Evolutionary conservation across 306 rosid species (phyloP), one percentile per base, ranked within the genome.

Genomic region (Astragalus glycyphyllos): DNA sequence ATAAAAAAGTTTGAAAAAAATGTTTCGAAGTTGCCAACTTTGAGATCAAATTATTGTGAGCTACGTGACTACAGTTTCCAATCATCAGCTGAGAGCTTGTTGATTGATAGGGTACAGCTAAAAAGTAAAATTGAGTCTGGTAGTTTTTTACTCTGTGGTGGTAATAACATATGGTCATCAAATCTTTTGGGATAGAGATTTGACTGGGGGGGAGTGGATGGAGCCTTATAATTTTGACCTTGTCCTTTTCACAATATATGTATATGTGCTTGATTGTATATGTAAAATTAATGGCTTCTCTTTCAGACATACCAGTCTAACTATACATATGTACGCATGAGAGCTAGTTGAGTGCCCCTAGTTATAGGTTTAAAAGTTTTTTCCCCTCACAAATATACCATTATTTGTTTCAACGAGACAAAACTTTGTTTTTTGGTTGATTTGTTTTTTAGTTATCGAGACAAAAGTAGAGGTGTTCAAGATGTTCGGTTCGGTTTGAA

Each of bases 91-190:
- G 86, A 86, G 71, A 87, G 86, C 66, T 72, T 86, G 41, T 66
- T 87, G 76, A 44, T 80, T 54, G 92, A 90, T 9, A 89, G 84
- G 65, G 77, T 83, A 53, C 6, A 70, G 4, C 64, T 86, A 29
- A 85, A 76, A 82, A 84, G 66, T 46, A 86, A 88, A 80, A 86
- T 84, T 64, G 86, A 89, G 58, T 86, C 89, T 14, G 88, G 96
- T 35, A 67, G 83, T 58, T 54, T 90, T 78, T 71, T 87, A 51
- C 85, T 89, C 8, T 90, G 97, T 66, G 34, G 83, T 9, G 79
- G 85, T 60, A 86, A 81, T 57, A 69, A 51, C 38, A 54, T 85
- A 1, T 8, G 72, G 50, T 65, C 74, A 7, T 73, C 79, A 59
- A 79, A 69, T 54, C 7, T 55, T 67, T 32, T 41, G 71, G 77